phyloP scores from a whole-genome alignment of 352 stramenopile genomes.

The Phytophthora pluvialis region DNA sequence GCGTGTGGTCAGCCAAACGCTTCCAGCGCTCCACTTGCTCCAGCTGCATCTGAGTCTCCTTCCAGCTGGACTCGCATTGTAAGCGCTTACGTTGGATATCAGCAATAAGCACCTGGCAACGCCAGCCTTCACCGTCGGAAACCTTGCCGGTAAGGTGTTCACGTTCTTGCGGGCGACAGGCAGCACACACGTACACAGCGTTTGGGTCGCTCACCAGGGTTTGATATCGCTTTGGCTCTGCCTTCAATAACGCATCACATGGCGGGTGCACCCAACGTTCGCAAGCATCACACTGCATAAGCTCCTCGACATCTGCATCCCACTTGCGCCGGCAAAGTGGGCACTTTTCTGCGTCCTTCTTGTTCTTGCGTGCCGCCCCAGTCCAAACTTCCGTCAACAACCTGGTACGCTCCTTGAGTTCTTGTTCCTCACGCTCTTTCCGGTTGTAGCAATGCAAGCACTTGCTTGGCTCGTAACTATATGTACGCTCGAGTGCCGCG shows the following conservation, averaged over 20 bases:
- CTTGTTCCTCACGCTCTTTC: constrained; percentile 55
- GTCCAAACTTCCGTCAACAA: constrained; percentile 69
- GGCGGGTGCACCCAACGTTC: constrained; percentile 85
- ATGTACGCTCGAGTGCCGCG: constrained; percentile 43
- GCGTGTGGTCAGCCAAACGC: constrained; percentile 71
- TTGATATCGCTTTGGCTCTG: constrained; percentile 69
- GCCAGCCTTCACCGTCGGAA: constrained; percentile 52
- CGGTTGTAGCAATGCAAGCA: constrained; percentile 69
- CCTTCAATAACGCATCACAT: constrained; percentile 69
- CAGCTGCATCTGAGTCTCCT: constrained; percentile 66
- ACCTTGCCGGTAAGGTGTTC: constrained; percentile 43
- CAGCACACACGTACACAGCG: constrained; percentile 75
- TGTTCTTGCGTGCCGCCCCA: constrained; percentile 49
- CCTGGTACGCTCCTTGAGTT: constrained; percentile 59
- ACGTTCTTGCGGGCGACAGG: constrained; percentile 70
- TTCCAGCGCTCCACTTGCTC: constrained; percentile 70
- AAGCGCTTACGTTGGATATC: constrained; percentile 73
- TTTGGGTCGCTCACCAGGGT: constrained; percentile 67
- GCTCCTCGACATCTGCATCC: constrained; percentile 71
- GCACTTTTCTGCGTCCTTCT: constrained; percentile 77
- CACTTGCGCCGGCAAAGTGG: constrained; percentile 79
- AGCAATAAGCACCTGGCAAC: constrained; percentile 73
- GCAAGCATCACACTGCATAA: constrained; percentile 90
- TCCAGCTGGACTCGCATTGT: constrained; percentile 70
- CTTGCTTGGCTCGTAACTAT: constrained; percentile 65